Percentiles rank a stretch among this genome's conserved stretches.
Conservation (phyloP, 441 rosid genomes). For the Eutrema salsugineum region DNA sequence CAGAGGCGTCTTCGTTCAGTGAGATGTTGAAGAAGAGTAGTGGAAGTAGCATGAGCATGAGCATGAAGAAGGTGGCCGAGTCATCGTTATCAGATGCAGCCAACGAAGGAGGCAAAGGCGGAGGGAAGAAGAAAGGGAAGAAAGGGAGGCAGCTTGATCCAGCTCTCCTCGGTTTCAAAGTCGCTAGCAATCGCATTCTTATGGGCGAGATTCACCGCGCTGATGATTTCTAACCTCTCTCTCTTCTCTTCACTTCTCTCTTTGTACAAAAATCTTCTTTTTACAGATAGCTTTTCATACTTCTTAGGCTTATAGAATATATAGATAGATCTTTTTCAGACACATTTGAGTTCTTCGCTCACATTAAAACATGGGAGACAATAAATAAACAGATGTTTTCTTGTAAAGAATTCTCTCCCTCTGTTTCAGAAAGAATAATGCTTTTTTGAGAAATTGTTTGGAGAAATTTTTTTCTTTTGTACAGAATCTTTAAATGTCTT, state of each 20-base stretch:
- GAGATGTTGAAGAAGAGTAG: constrained; percentile 61
- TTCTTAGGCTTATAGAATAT: background rate
- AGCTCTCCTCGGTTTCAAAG: constrained; percentile 82
- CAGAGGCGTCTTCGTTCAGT: constrained; percentile 59
- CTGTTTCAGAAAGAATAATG: too few relatives aligned
- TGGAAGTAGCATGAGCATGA: too few relatives aligned
- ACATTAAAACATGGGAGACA: too few relatives aligned
- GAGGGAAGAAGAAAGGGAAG: constrained; percentile 81
- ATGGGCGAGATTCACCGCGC: constrained; percentile 83
- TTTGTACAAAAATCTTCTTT: constrained; percentile 2
- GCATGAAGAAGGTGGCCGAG: constrained; percentile 44
- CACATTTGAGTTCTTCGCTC: too few relatives aligned
- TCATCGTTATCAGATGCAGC: constrained; percentile 30
- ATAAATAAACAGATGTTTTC: too few relatives aligned
- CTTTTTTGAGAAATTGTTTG: too few relatives aligned
- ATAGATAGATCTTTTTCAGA: too few relatives aligned
- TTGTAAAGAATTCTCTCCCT: too few relatives aligned
- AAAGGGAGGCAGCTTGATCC: constrained; percentile 88
- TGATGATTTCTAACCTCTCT: constrained; percentile 42
- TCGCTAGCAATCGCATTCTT: constrained; percentile 77
- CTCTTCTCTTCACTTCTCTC: too few relatives aligned
- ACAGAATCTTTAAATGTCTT: background rate
- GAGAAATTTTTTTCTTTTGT: too few relatives aligned
- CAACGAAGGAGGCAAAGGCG: constrained; percentile 36
- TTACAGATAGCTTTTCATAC: constrained; percentile 1